Conservation (phyloP, 2,329 filamentous ascomycete species). For the Xylaria sp. region DNA sequence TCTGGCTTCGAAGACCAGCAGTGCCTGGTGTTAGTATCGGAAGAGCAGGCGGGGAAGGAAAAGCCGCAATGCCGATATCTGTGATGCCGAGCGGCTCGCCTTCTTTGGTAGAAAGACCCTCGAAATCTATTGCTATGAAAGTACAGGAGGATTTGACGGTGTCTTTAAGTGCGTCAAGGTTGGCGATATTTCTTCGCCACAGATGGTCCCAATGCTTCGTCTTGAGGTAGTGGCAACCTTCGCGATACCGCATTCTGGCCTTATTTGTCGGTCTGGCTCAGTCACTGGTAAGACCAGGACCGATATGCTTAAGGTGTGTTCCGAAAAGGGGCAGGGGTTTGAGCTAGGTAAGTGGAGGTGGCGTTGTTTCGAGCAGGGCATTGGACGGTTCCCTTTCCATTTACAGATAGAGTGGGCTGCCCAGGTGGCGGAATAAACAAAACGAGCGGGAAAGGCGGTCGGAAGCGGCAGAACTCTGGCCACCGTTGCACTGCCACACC, state of each 20-base stretch:
- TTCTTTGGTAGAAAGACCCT: slow-evolving; percentile 21
- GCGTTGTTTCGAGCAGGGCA: too few species aligned
- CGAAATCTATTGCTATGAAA: slow-evolving; percentile 36
- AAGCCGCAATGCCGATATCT: slow-evolving; percentile 34
- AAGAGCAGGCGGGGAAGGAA: slow-evolving; percentile 9
- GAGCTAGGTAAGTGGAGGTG: too few species aligned
- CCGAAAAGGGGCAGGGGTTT: too few species aligned
- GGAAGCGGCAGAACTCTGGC: too few species aligned
- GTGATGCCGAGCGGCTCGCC: slow-evolving; percentile 20
- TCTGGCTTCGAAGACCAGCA: slow-evolving; percentile 6
- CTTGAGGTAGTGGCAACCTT: slow-evolving; percentile 16
- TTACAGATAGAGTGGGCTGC: too few species aligned
- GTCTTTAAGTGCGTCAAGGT: slow-evolving; percentile 28
- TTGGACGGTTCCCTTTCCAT: too few species aligned
- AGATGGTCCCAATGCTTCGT: slow-evolving; percentile 31
- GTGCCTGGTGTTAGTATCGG: background rate
- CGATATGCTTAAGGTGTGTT: too few species aligned
- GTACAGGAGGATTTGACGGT: slow-evolving; percentile 24
- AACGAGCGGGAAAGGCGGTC: too few species aligned
- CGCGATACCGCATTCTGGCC: slow-evolving; percentile 27
- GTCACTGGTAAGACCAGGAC: too few species aligned
- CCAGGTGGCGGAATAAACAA: too few species aligned
- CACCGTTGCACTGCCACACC: too few species aligned
- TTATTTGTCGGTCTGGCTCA: too few species aligned
- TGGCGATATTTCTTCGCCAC: slow-evolving; percentile 29